Conservation (phyloP, 148 eudicot species). For the Arbutus unedo region DNA sequence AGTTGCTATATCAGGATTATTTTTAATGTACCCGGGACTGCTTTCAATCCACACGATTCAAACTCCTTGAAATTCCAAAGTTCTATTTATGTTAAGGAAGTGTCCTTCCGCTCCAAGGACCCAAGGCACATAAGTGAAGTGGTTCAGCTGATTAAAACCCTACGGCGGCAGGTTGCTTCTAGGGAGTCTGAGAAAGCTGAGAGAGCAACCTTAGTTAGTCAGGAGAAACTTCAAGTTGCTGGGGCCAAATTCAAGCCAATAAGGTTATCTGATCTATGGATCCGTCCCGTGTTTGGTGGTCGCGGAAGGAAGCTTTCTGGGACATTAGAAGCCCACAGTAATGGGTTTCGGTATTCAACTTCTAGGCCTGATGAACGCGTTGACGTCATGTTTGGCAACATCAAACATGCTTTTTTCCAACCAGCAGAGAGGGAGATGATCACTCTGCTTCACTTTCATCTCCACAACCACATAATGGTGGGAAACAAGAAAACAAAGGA, state of each 20-base stretch:
- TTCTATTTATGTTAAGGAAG: conserved; percentile 55
- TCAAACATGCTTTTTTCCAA: conserved; percentile 69
- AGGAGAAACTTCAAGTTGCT: conserved; percentile 53
- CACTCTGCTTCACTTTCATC: conserved; percentile 60
- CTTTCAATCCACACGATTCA: conserved; percentile 51
- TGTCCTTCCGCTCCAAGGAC: conserved; percentile 64
- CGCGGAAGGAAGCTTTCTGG: conserved; percentile 63
- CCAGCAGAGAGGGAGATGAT: conserved; percentile 77
- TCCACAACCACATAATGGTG: conserved; percentile 70
- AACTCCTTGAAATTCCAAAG: conserved; percentile 50
- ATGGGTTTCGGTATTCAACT: conserved; percentile 61
- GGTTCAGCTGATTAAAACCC: conserved; percentile 50
- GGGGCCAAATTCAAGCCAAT: conserved; percentile 52
- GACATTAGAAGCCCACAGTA: conserved; percentile 50
- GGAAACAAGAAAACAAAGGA: conserved; percentile 72
- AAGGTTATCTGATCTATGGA: conserved; percentile 54
- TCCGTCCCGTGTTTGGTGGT: conserved; percentile 57
- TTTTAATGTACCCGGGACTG: conserved; percentile 63
- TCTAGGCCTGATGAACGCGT: conserved; percentile 62
- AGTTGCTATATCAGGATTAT: conserved; percentile 52
- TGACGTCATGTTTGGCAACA: conserved; percentile 51
- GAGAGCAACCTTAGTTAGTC: conserved; percentile 62
- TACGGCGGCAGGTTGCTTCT: conserved; percentile 48
- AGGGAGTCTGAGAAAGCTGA: conserved; percentile 69
- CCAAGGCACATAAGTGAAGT: conserved; percentile 58